These are phyloP conservation scores for Allodekkera sacchari DNA, from an alignment of 805 yeast species.

Conservation along the genomic window DNA sequence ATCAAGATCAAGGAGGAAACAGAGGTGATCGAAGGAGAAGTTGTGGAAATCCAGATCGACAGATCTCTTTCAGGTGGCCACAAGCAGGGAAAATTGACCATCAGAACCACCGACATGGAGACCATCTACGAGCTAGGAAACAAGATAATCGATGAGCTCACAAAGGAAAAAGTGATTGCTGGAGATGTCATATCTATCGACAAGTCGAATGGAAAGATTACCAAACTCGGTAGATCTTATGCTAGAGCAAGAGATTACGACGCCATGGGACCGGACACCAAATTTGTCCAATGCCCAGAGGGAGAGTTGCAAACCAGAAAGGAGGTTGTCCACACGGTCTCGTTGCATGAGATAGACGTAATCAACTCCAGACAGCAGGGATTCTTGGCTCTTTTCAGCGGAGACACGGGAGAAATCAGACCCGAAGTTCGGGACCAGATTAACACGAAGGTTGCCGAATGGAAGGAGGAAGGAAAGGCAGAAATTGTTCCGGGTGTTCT, in stretches of 20 bases:
- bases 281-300: constrained; percentile 92
- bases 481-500: constrained; percentile 96
- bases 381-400: constrained; percentile 33
- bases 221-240: constrained; percentile 96
- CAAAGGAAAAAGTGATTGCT: constrained; percentile 82
- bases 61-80: constrained; percentile 90
- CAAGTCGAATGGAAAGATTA: constrained; percentile 95
- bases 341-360: constrained; percentile 91
- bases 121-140: constrained; percentile 56
- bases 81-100: constrained; percentile 69
- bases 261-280: constrained; percentile 86
- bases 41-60: constrained; percentile 91
- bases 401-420: constrained; percentile 94
- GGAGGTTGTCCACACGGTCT: constrained; percentile 95
- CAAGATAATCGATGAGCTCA: constrained; percentile 76
- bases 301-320: constrained; percentile 98
- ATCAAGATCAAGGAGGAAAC: constrained; percentile 93
- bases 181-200: constrained; percentile 98
- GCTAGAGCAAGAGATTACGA: constrained; percentile 98
- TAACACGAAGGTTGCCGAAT: constrained; percentile 73
- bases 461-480: constrained; percentile 97
- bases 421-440: constrained; percentile 66
- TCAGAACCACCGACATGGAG: constrained; percentile 85
- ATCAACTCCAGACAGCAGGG: constrained; percentile 96
- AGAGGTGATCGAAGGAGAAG: constrained; percentile 98